These are phyloP conservation scores for Tolypocladium guangdongense DNA, from an alignment of 2,329 filamentous ascomycete genomes.

Conservation along the genomic window DNA sequence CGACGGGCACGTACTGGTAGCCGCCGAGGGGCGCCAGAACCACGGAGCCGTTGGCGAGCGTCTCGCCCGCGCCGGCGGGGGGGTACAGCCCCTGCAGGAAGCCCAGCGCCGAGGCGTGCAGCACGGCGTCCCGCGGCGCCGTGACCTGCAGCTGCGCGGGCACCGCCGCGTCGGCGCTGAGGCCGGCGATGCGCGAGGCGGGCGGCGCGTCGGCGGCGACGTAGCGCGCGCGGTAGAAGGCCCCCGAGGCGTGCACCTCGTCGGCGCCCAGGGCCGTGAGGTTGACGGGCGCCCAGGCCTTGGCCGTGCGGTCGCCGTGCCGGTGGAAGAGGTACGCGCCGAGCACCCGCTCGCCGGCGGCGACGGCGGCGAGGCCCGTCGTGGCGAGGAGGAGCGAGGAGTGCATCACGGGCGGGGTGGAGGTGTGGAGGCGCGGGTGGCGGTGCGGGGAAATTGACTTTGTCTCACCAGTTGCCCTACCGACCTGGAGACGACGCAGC, in stretches of 20 bases:
- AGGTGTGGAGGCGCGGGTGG: background rate
- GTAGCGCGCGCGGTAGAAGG: slow-evolving; percentile 69
- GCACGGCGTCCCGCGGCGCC: slow-evolving; percentile 63
- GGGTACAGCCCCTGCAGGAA: slow-evolving; percentile 86
- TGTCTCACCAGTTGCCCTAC: background rate
- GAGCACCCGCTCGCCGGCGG: slow-evolving; percentile 56
- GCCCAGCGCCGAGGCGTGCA: slow-evolving; percentile 67
- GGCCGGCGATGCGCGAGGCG: slow-evolving; percentile 46
- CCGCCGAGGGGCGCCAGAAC: slow-evolving; percentile 62
- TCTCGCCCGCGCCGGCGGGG: slow-evolving; percentile 48
- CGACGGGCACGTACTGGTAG: slow-evolving; percentile 75
- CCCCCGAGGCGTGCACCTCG: slow-evolving; percentile 61
- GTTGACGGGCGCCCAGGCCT: slow-evolving; percentile 57
- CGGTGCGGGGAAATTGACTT: background rate
- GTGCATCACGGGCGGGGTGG: slow-evolving; percentile 21
- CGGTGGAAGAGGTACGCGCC: slow-evolving; percentile 82
- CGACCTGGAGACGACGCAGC: background rate
- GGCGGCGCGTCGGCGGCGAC: slow-evolving; percentile 47
- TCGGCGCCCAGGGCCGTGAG: slow-evolving; percentile 72
- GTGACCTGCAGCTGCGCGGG: slow-evolving; percentile 61
- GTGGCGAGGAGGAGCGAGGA: slow-evolving; percentile 27
- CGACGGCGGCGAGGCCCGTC: slow-evolving; percentile 18
- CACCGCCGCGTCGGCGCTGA: slow-evolving; percentile 56
- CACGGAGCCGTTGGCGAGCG: slow-evolving; percentile 58
- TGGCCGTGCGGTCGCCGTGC: slow-evolving; percentile 80